Percentiles rank a stretch among this genome's conserved stretches.
Conservation (phyloP, 2,329 filamentous ascomycete species). For the Paraphoma sp. region DNA sequence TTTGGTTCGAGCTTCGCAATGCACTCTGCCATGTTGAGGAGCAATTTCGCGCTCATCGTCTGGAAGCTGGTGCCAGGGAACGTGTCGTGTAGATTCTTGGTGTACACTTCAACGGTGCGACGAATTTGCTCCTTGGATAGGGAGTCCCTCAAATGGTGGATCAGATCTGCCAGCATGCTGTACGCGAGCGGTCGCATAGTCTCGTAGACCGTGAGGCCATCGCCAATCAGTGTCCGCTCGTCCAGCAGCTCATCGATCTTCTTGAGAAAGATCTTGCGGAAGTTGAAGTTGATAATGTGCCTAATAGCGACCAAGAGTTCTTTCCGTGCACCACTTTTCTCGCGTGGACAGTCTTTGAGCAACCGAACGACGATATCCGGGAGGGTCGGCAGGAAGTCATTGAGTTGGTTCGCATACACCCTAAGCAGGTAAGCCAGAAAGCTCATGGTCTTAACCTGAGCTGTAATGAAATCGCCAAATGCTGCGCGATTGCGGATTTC, state of each 20-base stretch:
- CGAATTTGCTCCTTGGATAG: conserved; percentile 89
- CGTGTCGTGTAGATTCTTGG: conserved; percentile 91
- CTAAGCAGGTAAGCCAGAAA: conserved; percentile 92
- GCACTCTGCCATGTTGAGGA: conserved; percentile 97
- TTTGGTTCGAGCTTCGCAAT: conserved; percentile 95
- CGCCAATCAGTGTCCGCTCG: conserved; percentile 90
- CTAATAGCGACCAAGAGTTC: conserved; percentile 95
- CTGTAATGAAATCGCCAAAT: conserved; percentile 97
- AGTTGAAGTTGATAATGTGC: conserved; percentile 99
- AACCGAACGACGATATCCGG: conserved; percentile 90
- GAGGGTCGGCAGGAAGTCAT: conserved; percentile 84
- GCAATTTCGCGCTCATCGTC: conserved; percentile 97
- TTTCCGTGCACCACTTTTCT: conserved; percentile 92
- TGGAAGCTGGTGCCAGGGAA: conserved; percentile 98
- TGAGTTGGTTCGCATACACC: conserved; percentile 84
- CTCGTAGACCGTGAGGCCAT: conserved; percentile 95
- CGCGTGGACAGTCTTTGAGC: conserved; percentile 90
- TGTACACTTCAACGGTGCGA: conserved; percentile 96
- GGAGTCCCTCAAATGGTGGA: conserved; percentile 94
- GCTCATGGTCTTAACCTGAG: conserved; percentile 99
- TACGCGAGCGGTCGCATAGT: conserved; percentile 95
- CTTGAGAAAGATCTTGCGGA: conserved; percentile 88
- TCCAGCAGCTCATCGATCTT: conserved; percentile 97
- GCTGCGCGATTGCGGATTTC: conserved; percentile 92
- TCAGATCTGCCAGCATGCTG: conserved; percentile 97